Evolutionary conservation across 2,329 filamentous ascomycete species (phyloP).

Genomic region (Xylaria digitata): DNA sequence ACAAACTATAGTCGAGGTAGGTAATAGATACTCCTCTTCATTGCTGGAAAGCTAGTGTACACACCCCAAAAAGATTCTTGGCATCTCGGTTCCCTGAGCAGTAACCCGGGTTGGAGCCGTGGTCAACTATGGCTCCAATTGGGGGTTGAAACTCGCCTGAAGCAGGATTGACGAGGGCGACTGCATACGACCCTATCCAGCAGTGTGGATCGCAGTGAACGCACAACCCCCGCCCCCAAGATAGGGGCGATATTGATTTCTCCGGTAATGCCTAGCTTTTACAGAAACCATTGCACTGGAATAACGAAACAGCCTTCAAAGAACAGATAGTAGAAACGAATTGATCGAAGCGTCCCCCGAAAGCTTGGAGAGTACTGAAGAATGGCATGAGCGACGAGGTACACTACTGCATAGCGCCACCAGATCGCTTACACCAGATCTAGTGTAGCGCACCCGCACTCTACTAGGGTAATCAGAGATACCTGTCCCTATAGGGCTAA

Average conservation of each 20-base stretch:
- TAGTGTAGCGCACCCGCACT: too few species aligned
- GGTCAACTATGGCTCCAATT: constrained; percentile 17
- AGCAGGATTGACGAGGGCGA: constrained; percentile 25
- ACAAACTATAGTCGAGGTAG: not conserved
- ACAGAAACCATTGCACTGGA: not conserved
- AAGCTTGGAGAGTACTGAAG: not conserved
- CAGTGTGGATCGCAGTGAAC: constrained; percentile 1
- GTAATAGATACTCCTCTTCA: not conserved
- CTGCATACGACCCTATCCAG: constrained; percentile 5
- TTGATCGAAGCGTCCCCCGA: not conserved
- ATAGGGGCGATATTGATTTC: not conserved
- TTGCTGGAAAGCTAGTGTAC: not conserved
- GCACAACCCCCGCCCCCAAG: constrained; percentile 2
- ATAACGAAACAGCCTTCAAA: not conserved
- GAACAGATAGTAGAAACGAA: not conserved
- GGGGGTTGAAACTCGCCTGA: constrained; percentile 34
- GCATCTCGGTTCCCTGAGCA: not conserved
- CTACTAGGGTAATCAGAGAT: too few species aligned
- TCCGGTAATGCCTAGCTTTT: not conserved
- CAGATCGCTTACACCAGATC: not conserved
- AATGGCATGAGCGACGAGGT: constrained; percentile 7
- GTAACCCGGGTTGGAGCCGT: constrained; percentile 15
- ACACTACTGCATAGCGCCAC: not conserved
- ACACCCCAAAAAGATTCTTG: constrained; percentile 16
- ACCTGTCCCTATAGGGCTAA: constrained; percentile 20